Evolutionary conservation across 1,284 basidiomycete genomes (phyloP), one percentile per base, ranked within the genome.

Genomic region (Microstroma glucosiphilum): DNA sequence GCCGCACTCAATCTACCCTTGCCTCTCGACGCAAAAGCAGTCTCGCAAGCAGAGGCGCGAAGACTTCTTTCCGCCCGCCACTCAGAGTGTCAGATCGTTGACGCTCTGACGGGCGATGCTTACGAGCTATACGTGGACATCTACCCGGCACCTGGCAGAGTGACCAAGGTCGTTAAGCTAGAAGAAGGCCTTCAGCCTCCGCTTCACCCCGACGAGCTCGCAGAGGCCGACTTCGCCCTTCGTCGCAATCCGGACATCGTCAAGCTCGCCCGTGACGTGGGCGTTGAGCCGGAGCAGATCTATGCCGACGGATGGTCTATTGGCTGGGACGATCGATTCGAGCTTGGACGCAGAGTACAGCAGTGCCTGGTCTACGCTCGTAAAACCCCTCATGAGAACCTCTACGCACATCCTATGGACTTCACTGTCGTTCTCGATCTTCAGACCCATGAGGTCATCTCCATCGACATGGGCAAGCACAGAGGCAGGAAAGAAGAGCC

Each of bases 191-290:
- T 37, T 9, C 30, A 37, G 30, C 30, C 30, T 37, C 30, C 30
- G 4, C 30, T 37, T 37, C 30, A 37, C 30, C 30, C 30, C 9
- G 30, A 37, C 30, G 30, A 37, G 30, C 30, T 37, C 3, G 30
- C 30, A 37, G 30, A 37, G 30, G 30, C 30, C 30, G 30, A 37
- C 30, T 37, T 37, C 9, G 30, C 30, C 30, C 30, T 37, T 37
- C 30, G 30, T 37, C 30, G 30, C 30, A 37, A 37, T 9, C 30
- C 30, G 30, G 30, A 37, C 30, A 85, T 92, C 12, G 84, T 86
- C 69, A 83, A 86, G 64, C 81, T 90, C 19, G 89, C 89, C 3
- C 86, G 85, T 57, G 87, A 88, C 68, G 86, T 92, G 66, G 90
- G 90, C 41, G 80, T 92, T 55, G 80, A 83, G 25, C 86, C 89